Base-by-base conservation (phyloP, 768 basidiomycete genomes). In the Suillus americanus region DNA sequence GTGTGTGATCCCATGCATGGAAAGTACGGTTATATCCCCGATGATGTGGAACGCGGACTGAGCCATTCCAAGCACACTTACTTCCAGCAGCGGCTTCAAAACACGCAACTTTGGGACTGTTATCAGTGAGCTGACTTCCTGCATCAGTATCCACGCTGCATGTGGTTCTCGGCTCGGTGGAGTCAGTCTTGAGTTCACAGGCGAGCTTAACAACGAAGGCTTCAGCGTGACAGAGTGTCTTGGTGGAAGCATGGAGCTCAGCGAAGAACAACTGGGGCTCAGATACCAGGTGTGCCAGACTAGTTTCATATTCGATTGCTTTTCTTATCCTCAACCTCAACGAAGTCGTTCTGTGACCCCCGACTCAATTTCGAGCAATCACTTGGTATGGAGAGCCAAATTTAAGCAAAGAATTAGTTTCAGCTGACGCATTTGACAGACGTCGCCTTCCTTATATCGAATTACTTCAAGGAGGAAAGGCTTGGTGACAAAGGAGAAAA, bases 1-100 rank as follows among this genome's bases (percentile, higher is more conserved):
- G 85, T 96, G 59, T 96, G 93, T 72, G 97, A 99, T 77, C 95
- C 96, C 3, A 99, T 99, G 97, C 97, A 99, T 70, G 97, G 96
- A 80, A 97, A 98, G 94, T 95, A 72, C 70, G 92, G 83, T 5
- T n/a, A 37, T n/a, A 40, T 65, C 55, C 61, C 50, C 38, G 53
- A 48, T 60, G 37, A 38, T 66, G 33, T 33, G n/a, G 10, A 7
- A 23, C 9, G 37, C 8, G 6, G 12, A n/a, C 30, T 46, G 23
- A 55, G 28, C n/a, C 30, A 23, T 16, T 37, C 46, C 51, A 45
- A 97, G 94, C 79, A 98, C 96, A 2, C 85, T 89, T 62, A 92
- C 92, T 1, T 92, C 94, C 6, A 79, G 83, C 33, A 84, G 83
- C 0, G 93, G 92, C 16, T 83, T 95, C 66, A 99, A 98, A 78